Evolutionary conservation across 768 basidiomycete species (phyloP), one percentile per base, ranked within the genome.

Genomic region (Rhizopogon rudus): DNA sequence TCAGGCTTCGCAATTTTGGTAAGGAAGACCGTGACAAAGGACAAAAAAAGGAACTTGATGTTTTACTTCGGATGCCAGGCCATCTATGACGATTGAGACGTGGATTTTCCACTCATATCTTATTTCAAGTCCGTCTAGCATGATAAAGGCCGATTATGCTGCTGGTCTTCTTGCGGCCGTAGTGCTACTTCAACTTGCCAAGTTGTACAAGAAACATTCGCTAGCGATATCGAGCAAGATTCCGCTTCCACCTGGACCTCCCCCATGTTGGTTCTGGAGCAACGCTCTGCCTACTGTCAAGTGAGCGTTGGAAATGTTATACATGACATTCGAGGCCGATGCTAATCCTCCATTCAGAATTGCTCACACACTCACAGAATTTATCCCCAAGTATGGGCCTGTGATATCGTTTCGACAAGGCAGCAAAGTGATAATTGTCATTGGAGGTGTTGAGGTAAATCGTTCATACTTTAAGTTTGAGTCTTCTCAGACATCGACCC

Each of bases 341-440:
- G 25, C 25, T 25, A 25, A 45, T n/a, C 5, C 25, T 40, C 17
- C n/a, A 29, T 4, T 12, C 20, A 65, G 61, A 1, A 22, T 54
- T 40, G 44, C 42, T 3, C 52, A 20, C 14, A n/a, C 14, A 12
- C 78, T 81, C 46, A 75, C 81, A 39, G 71, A 25, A 77, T 54
- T 83, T 83, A 55, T 83, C 83, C 0, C 81, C 83, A 0, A 71
- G 84, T 3, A 76, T 83, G 52, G 31, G 25, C 25, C 25, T 5
- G 25, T 25, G 4, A 25, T 33, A 1, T 74, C 78, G 0, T 63
- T 84, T 1, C 72, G 79, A 3, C 75, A 78, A 57, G 83, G 83
- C 12, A 56, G 40, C 17, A 4, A 60, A 9, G 51, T 61, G 9
- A 53, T 35, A 5, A 37, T 64, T 5, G 6, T 64, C 35, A 51